A percentile compares a stretch with the other conserved stretches of the same genome.
These are phyloP conservation scores for Paspalum notatum DNA, from an alignment of 176 grass and related monocot genomes.

Conservation along the genomic window DNA sequence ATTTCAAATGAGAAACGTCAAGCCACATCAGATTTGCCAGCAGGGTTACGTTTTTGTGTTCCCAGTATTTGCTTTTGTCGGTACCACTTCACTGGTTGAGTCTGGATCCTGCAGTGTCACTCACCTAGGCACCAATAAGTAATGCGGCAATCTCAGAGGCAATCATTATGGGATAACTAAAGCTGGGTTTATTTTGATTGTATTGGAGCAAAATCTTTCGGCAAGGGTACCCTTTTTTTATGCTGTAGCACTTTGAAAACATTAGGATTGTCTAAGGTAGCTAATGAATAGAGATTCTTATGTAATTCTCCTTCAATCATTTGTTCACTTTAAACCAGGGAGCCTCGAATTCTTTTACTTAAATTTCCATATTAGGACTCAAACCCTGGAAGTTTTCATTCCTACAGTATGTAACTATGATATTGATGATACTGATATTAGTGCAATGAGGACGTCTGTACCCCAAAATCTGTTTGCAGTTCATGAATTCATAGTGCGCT, in stretches of 20 bases:
- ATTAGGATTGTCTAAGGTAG: neutral
- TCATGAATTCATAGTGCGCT: neutral
- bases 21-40: too few relatives aligned
- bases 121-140: neutral
- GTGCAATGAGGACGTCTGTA: neutral
- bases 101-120: too few relatives aligned
- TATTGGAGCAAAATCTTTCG: neutral
- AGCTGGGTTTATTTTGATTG: too few relatives aligned
- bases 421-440: constrained; percentile 14
- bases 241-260: neutral
- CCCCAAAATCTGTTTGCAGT: neutral
- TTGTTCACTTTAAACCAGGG: neutral
- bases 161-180: too few relatives aligned
- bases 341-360: neutral
- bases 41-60: too few relatives aligned
- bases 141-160: too few relatives aligned
- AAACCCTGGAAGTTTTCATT: neutral
- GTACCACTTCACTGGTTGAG: too few relatives aligned
- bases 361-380: neutral
- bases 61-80: too few relatives aligned
- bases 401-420: neutral
- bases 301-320: neutral
- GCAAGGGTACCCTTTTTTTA: neutral
- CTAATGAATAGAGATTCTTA: neutral
- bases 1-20: constrained; percentile 11